Percentiles rank a stretch among this genome's conserved stretches.
phyloP scores from a whole-genome alignment of 768 basidiomycete genomes.

The Rhizopogon vesiculosus region DNA sequence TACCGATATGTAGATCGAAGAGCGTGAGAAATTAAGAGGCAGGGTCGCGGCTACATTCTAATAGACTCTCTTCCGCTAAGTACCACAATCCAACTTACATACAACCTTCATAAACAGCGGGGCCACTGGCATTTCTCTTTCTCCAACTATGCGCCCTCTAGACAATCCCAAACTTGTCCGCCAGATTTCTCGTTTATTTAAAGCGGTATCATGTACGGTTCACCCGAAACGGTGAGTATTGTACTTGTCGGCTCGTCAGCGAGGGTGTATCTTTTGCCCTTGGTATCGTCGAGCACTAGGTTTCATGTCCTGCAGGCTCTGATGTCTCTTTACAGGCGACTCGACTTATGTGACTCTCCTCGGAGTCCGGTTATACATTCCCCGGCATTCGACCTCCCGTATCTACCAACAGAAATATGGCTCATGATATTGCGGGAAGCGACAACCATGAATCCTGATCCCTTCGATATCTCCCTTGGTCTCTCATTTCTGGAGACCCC shows the following conservation, averaged over 20 bases:
- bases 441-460: slow-evolving; percentile 38
- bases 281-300: background rate
- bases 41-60: background rate
- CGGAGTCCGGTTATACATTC: slow-evolving; percentile 18
- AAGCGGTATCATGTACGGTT: slow-evolving; percentile 13
- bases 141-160: slow-evolving; percentile 11
- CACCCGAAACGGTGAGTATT: slow-evolving; percentile 15
- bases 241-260: background rate
- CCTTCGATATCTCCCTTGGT: slow-evolving; percentile 42
- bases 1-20: background rate
- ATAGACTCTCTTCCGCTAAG: no score
- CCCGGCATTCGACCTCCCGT: slow-evolving; percentile 32
- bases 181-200: slow-evolving; percentile 13
- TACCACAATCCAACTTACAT: background rate
- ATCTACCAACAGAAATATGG: slow-evolving; percentile 64
- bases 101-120: background rate
- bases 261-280: background rate
- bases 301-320: background rate
- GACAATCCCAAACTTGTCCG: slow-evolving; percentile 10
- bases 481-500: slow-evolving; percentile 56
- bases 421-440: slow-evolving; percentile 59
- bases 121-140: background rate
- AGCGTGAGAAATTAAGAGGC: background rate
- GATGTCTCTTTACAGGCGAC: slow-evolving; percentile 2
- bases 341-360: slow-evolving; percentile 1